Conservation (phyloP, 148 eudicot species). For the Camellia lanceoleosa region DNA sequence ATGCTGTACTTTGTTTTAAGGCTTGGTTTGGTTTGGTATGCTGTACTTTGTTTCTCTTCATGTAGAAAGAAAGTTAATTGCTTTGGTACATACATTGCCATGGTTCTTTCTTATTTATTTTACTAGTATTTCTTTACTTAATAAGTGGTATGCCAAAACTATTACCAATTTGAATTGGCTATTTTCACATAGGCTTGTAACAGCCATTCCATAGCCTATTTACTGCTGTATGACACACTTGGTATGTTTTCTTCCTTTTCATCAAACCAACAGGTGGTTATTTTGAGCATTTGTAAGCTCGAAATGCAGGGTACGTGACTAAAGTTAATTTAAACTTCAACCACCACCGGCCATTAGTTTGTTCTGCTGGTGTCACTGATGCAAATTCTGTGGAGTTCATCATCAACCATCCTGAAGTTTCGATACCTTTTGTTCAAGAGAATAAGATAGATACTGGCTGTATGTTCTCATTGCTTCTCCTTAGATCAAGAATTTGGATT, state of each 20-base stretch:
- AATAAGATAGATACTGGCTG: slow-evolving; percentile 59
- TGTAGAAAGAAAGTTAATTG: too few species aligned
- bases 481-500: background rate
- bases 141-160: background rate
- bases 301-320: too few species aligned
- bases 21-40: too few species aligned
- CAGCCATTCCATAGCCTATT: slow-evolving; percentile 75
- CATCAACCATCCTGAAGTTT: slow-evolving; percentile 88
- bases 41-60: background rate
- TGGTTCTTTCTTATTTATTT: too few species aligned
- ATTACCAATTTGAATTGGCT: too few species aligned
- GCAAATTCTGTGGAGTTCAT: slow-evolving; percentile 93
- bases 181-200: slow-evolving; percentile 68
- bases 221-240: slow-evolving; percentile 38
- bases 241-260: slow-evolving; percentile 77
- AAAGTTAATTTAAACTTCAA: background rate
- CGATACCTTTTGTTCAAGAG: slow-evolving; percentile 83
- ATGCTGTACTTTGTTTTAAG: too few species aligned
- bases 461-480: slow-evolving; percentile 24
- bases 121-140: too few species aligned
- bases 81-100: too few species aligned
- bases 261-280: background rate
- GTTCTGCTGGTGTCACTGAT: slow-evolving; percentile 35
- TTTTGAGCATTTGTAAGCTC: background rate
- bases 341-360: background rate